Evolutionary conservation across 2,329 filamentous ascomycete genomes (phyloP).

Genomic region (Penicillium brevicompactum): DNA sequence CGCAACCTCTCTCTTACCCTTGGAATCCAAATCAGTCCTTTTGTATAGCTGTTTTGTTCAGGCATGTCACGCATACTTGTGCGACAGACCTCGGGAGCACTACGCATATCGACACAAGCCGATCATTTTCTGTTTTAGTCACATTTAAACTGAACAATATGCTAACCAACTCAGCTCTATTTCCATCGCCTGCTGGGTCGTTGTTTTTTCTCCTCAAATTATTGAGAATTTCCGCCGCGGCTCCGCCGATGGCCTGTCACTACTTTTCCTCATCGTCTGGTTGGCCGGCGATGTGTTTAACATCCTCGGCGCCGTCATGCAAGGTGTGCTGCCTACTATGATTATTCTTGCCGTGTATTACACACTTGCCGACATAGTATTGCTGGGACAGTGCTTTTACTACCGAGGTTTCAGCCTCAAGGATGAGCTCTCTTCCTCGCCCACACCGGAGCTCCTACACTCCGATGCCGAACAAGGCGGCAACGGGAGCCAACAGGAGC

Average conservation of each 20-base stretch:
- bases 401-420: conserved; percentile 74
- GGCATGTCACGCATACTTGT: not conserved
- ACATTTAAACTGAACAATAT: not conserved
- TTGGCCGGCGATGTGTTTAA: conserved; percentile 94
- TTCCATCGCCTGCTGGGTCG: conserved; percentile 96
- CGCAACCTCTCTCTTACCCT: not conserved
- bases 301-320: conserved; percentile 86
- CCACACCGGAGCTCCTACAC: conserved; percentile 14
- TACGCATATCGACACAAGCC: not conserved
- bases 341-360: conserved; percentile 94
- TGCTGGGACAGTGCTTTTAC: conserved; percentile 90
- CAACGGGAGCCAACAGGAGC: conserved; percentile 18
- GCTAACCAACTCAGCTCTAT: conserved; percentile 66
- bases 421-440: conserved; percentile 30
- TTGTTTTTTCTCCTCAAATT: conserved; percentile 96
- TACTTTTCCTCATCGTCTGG: conserved; percentile 93
- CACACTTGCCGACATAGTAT: conserved; percentile 84
- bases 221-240: conserved; percentile 87
- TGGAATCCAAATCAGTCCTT: not conserved
- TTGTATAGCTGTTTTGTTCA: not conserved
- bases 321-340: conserved; percentile 94
- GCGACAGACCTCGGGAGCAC: not conserved
- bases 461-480: conserved; percentile 19
- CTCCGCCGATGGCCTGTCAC: conserved; percentile 83
- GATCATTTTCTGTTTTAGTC: conserved; percentile 2